These are phyloP conservation scores for Nothophoma quercina DNA, from an alignment of 2,329 filamentous ascomycete species.

Conservation along the genomic window DNA sequence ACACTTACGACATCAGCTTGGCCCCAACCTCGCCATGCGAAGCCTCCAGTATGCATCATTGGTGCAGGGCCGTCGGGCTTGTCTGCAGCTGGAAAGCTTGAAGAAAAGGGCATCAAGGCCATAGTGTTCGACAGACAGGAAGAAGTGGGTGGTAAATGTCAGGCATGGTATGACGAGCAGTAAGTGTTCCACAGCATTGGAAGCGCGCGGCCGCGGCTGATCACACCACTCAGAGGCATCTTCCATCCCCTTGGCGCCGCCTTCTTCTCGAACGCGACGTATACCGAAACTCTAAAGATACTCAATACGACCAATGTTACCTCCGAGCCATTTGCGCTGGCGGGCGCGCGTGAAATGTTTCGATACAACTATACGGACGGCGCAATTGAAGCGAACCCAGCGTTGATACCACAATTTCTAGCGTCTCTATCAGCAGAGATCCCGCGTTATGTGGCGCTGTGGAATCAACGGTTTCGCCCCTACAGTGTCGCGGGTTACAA, in stretches of 20 bases:
- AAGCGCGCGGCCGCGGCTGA: conserved; percentile 42
- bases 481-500: conserved; percentile 46
- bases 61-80: conserved; percentile 49
- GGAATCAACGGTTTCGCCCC: conserved; percentile 43
- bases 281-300: conserved; percentile 46
- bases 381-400: conserved; percentile 32
- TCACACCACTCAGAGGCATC: conserved; percentile 44
- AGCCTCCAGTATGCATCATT: conserved; percentile 48
- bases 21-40: conserved; percentile 32
- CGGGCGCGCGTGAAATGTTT: conserved; percentile 43
- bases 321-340: conserved; percentile 41
- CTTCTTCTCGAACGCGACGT: conserved; percentile 49
- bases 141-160: conserved; percentile 49
- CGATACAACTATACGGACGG: conserved; percentile 45
- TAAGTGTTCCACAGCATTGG: conserved; percentile 41
- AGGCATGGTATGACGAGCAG: conserved; percentile 48
- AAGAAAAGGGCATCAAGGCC: conserved; percentile 46
- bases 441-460: conserved; percentile 43
- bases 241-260: conserved; percentile 51
- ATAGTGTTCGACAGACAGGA: conserved; percentile 48
- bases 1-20: conserved; percentile 36
- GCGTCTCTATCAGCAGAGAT: conserved; percentile 41
- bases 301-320: conserved; percentile 44
- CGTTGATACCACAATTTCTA: conserved; percentile 32
- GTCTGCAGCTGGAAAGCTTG: conserved; percentile 42